Conservation (phyloP, 1,139 yeast genomes). For the Blastobotrys proliferans region DNA sequence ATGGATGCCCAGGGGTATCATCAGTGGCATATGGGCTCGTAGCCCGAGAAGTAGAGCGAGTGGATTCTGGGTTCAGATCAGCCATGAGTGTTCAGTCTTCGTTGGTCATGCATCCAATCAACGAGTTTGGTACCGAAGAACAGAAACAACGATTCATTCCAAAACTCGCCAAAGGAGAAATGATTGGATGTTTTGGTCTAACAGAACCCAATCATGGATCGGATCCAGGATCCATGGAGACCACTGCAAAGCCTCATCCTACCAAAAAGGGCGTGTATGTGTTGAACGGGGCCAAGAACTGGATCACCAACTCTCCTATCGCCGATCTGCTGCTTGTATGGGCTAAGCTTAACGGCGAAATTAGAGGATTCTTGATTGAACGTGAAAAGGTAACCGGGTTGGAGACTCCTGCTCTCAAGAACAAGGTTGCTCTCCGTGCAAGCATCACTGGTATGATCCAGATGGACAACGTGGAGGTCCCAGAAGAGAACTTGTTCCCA, state of each 20-base stretch:
- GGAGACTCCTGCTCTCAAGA: constrained; percentile 40
- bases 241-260: constrained; percentile 41
- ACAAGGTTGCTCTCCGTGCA: constrained; percentile 42
- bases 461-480: constrained; percentile 44
- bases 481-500: constrained; percentile 41
- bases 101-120: constrained; percentile 43
- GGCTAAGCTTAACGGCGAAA: constrained; percentile 44
- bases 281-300: constrained; percentile 41
- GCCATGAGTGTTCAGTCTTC: constrained; percentile 47
- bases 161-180: constrained; percentile 40
- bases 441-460: constrained; percentile 44
- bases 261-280: constrained; percentile 41
- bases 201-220: constrained; percentile 47
- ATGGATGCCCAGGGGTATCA: constrained; percentile 43
- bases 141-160: constrained; percentile 43
- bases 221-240: constrained; percentile 45
- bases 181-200: constrained; percentile 43
- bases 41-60: constrained; percentile 44
- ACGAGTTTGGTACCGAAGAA: constrained; percentile 40
- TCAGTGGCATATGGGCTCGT: constrained; percentile 42
- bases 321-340: constrained; percentile 42
- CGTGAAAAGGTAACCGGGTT: constrained; percentile 35
- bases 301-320: constrained; percentile 47
- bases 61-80: constrained; percentile 44
- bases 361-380: constrained; percentile 43